Evolutionary conservation across 495 filamentous ascomycete genomes (phyloP).

Genomic region (Penicillium canescens): DNA sequence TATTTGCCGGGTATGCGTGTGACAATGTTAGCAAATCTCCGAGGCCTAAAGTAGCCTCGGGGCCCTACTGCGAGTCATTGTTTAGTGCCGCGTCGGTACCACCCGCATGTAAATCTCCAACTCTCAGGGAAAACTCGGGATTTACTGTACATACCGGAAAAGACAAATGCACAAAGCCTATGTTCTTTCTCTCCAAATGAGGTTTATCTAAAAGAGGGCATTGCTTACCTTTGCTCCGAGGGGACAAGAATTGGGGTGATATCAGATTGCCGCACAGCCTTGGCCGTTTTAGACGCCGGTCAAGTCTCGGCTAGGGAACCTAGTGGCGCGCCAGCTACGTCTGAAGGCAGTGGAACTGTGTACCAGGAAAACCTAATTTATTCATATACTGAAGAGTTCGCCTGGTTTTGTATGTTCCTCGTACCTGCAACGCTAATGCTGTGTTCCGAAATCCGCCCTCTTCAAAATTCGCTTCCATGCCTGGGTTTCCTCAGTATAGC

Average conservation of each 20-base stretch:
- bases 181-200: no score
- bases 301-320: background rate
- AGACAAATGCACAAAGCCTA: no score
- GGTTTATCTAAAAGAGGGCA: no score
- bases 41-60: background rate
- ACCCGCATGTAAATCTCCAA: background rate
- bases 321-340: background rate
- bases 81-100: background rate
- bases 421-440: background rate
- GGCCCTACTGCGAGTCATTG: constrained; percentile 6
- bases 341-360: background rate
- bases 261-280: no score
- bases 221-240: no score
- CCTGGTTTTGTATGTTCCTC: background rate
- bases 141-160: no score
- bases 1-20: background rate
- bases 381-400: background rate
- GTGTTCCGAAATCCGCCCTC: background rate
- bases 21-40: constrained; percentile 17
- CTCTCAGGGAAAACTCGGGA: background rate
- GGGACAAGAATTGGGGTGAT: no score
- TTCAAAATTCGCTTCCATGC: background rate
- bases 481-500: constrained; percentile 1
- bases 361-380: background rate
- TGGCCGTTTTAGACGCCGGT: no score